Base-by-base conservation (phyloP, 2,329 filamentous ascomycete species). In the Cryphonectria nitschkei region DNA sequence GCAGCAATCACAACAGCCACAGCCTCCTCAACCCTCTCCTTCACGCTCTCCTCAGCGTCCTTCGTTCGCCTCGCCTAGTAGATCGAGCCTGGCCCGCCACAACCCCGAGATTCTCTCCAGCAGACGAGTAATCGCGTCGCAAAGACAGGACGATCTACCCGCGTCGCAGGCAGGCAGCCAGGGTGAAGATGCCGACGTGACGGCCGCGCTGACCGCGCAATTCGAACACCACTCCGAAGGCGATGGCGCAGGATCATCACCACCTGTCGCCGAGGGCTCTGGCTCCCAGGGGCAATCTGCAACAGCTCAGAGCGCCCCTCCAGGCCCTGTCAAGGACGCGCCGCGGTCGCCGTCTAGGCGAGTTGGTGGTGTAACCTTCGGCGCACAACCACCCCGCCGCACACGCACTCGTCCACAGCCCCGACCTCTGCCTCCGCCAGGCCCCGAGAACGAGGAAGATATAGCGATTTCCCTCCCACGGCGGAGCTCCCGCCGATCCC, bases 21-120 rank as follows among this genome's bases (percentile, higher is more conserved):
- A 16, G 29, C 37, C 70, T 7, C 66, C 65, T 22, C 65, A 16
- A 34, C 37, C 70, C 9, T 68, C 65, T 22, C 65, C 65, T 26
- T 63, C 70, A 13, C 67, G 62, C 19, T 67, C 70, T 11, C 29
- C 70, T 9, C 61, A 52, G 63, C 84, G 84, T 0, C 85, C 87
- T 0, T 91, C 89, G 0, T 92, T 89, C 76, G 87, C 87, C 68
- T 91, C 90, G n/a, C 90, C 91, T 0, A 92, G 90, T 0, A 88
- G 85, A 76, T 85, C 90, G 16, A 92, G 89, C 75, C 80, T 92
- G 19, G 83, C 89, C 70, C 86, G 87, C 73, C 85, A 87, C 64
- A 87, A 91, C 72, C 88, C 89, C 0, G 85, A 89, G 14, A 82
- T 90, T 8, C 79, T 90, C 46, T 81, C 84, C 69, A 82, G 84